Evolutionary conservation across 352 stramenopile genomes (phyloP), one percentile per base, ranked within the genome.

Genomic region (Pythium myriotylum): DNA sequence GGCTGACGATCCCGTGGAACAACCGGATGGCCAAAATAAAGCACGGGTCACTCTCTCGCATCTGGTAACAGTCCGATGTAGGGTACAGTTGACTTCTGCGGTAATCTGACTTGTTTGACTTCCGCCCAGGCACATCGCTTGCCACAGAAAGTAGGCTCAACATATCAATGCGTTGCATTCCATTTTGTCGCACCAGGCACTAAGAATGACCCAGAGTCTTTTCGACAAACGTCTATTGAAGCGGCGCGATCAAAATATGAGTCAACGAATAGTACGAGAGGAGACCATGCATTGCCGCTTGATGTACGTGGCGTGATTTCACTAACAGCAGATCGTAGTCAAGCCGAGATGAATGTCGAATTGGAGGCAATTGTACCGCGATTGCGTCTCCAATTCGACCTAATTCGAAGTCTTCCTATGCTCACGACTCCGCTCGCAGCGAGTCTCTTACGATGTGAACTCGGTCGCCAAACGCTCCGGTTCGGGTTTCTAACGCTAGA

Each of bases 401-500:
- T 91, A 7, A 79, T 93, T 37, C 79, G 81, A 2, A 91, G 79
- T 41, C 68, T 93, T 10, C 84, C 84, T n/a, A 33, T 89, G 27
- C 70, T 91, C 12, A 89, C 91, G 81, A 93, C 84, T 1, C 81
- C 84, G 14, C 75, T 93, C 4, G 81, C 81, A 7, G 70, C 60
- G 20, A 88, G 73, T 56, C 57, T 93, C n/a, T 62, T 77, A 35
- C 78, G 73, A 5, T 74, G 74, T 22, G 79, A 91, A 51, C 84
- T 91, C 39, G 81, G 71, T 20, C 27, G 57, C 7, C 40, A 64
- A 12, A 70, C 62, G 10, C 54, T 74, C 12, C 70, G 77, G 27
- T 88, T 63, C 19, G 84, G 84, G 0, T 92, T 88, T 49, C 53
- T 93, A 12, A 93, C 84, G 20, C 70, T 93, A 0, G 84, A 93